These are phyloP conservation scores for Ceratorhiza oryzae-sativae DNA, from an alignment of 1,284 basidiomycete genomes.

Conservation along the genomic window DNA sequence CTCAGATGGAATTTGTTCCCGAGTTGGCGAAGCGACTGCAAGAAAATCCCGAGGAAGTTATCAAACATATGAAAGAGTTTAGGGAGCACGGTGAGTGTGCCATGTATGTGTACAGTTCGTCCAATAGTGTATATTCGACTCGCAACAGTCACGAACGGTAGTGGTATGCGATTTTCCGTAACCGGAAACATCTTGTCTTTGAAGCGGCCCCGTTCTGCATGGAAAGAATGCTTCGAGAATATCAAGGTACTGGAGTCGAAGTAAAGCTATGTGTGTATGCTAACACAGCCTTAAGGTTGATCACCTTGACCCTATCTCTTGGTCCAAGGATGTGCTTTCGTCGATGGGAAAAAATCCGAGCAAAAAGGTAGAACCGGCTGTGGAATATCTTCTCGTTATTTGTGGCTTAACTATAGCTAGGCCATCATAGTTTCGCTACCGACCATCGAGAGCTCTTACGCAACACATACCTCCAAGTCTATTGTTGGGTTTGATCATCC, in stretches of 20 bases:
- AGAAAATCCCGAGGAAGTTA: slow-evolving; percentile 73
- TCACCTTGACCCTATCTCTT: slow-evolving; percentile 70
- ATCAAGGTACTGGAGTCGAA: slow-evolving; percentile 61
- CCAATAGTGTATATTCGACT: neutral
- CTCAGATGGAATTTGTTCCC: slow-evolving; percentile 82
- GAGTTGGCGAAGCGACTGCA: slow-evolving; percentile 76
- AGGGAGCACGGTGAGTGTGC: slow-evolving; percentile 66
- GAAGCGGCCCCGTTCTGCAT: slow-evolving; percentile 74
- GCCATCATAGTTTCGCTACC: slow-evolving; percentile 88
- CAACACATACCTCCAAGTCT: slow-evolving; percentile 79
- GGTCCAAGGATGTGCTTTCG: slow-evolving; percentile 75
- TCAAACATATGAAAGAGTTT: slow-evolving; percentile 77
- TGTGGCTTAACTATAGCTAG: slow-evolving; percentile 51
- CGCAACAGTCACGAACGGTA: slow-evolving; percentile 74
- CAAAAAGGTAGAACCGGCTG: slow-evolving; percentile 73
- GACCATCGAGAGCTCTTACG: slow-evolving; percentile 94
- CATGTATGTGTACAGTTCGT: neutral
- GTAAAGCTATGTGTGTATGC: neutral
- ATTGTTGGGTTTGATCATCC: slow-evolving; percentile 82
- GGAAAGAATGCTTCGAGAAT: slow-evolving; percentile 72
- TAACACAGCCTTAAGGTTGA: slow-evolving; percentile 55
- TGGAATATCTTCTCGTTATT: neutral
- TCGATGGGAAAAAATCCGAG: slow-evolving; percentile 75
- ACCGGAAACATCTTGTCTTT: slow-evolving; percentile 83
- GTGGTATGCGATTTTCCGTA: slow-evolving; percentile 85